A percentile compares a stretch with the other conserved stretches of the same genome.
Conservation (phyloP, 208 protist species). For the Spironucleus salmonicida region DNA sequence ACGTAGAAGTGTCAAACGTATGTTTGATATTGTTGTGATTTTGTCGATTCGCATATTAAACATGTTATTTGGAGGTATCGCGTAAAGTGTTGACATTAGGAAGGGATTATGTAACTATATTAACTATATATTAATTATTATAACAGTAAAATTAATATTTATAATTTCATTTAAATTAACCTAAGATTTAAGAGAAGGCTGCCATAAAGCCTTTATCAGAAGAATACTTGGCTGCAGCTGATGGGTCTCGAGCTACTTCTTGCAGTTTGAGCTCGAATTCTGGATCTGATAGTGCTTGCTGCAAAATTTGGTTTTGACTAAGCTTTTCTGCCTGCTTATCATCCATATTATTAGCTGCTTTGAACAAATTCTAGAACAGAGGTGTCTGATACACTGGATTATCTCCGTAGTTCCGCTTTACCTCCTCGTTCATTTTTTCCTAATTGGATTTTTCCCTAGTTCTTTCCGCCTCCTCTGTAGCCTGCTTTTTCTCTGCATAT, state of each 20-base stretch:
- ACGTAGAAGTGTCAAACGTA: no score
- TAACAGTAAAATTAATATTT: no score
- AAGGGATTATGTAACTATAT: no score
- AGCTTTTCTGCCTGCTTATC: background rate
- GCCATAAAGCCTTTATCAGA: background rate
- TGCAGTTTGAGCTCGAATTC: background rate
- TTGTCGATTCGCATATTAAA: no score
- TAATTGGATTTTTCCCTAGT: background rate
- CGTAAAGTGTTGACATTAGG: no score
- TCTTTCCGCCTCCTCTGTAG: no score
- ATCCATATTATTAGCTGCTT: background rate
- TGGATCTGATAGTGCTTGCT: background rate
- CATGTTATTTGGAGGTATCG: no score
- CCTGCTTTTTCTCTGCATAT: background rate
- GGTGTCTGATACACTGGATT: background rate
- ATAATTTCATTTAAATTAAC: conserved; percentile 11
- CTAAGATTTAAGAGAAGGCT: background rate
- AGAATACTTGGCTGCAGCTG: background rate
- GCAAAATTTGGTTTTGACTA: background rate
- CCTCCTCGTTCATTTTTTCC: background rate
- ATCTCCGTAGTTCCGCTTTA: background rate
- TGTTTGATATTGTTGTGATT: no score
- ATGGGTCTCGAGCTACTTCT: background rate
- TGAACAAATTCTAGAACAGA: background rate
- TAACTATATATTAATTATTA: no score